Conservation (phyloP, 1,284 basidiomycete genomes). For the Thecaphora thlaspeos region DNA sequence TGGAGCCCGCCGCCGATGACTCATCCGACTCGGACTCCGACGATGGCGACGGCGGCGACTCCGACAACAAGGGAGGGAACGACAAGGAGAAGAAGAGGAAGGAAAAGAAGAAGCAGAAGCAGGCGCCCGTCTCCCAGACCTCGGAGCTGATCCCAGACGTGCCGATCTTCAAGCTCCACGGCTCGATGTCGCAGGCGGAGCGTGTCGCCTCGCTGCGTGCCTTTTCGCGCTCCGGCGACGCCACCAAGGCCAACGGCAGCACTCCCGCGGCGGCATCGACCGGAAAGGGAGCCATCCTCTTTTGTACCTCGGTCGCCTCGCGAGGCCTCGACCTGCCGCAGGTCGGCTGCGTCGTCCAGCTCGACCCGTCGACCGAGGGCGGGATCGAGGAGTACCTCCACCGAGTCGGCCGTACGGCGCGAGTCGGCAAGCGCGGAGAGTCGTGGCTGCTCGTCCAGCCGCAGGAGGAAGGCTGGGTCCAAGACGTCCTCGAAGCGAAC, state of each 20-base stretch:
- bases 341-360: slow-evolving; percentile 92
- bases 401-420: slow-evolving; percentile 92
- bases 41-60: slow-evolving; percentile 55
- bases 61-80: too few species aligned
- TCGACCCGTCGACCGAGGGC: slow-evolving; percentile 95
- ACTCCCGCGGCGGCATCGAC: slow-evolving; percentile 7
- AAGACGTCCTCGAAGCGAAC: slow-evolving; percentile 67
- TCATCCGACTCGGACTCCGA: slow-evolving; percentile 45
- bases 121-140: slow-evolving; percentile 42
- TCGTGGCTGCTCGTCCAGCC: slow-evolving; percentile 90
- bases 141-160: slow-evolving; percentile 72
- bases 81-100: slow-evolving; percentile 1
- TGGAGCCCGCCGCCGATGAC: slow-evolving; percentile 12
- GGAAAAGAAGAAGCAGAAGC: slow-evolving; percentile 13
- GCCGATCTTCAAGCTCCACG: slow-evolving; percentile 87
- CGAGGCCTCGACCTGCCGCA: slow-evolving; percentile 94
- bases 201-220: slow-evolving; percentile 78
- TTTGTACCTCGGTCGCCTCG: slow-evolving; percentile 95
- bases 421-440: slow-evolving; percentile 81
- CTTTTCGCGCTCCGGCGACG: slow-evolving; percentile 64
- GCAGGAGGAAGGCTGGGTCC: slow-evolving; percentile 82
- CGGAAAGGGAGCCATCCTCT: slow-evolving; percentile 65
- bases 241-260: background rate
- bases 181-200: slow-evolving; percentile 78
- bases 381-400: slow-evolving; percentile 96